Evolutionary conservation across 2,329 filamentous ascomycete genomes (phyloP), one percentile per base, ranked within the genome.

Genomic region (Thielaviopsis euricoi): DNA sequence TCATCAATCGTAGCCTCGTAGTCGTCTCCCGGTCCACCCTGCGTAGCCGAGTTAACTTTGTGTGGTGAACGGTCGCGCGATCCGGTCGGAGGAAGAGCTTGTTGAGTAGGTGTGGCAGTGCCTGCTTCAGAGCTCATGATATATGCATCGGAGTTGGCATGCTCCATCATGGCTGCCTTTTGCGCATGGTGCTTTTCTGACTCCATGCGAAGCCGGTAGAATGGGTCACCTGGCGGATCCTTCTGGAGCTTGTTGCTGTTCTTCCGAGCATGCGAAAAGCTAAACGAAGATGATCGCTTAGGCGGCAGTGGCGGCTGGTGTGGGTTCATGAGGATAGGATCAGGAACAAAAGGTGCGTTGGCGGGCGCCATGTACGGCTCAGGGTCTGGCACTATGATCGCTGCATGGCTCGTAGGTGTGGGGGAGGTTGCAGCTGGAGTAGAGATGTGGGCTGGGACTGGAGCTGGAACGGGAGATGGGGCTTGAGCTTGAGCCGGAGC

Each of bases 231-330:
- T 1, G 79, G 77, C 0, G 76, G 79, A 1, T 79, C 74, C 61
- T 82, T 83, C 64, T 71, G 76, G 40, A 81, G 68, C 64, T 79
- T 82, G 62, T 81, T 80, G 63, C 78, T 82, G n/a, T 71, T 74
- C 58, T 68, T 77, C 54, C 77, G 73, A 9, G 69, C 65, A 37
- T 71, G 68, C 55, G 72, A 69, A 46, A 69, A 67, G 26, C 68
- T 67, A 5, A 64, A 64, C 2, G 67, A 64, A 4, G 64, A 64
- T 2, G 67, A 64, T 3, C 67, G 65, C 15, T 65, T 64, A 25
- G 65, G 60, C 2, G 71, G 65, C 52, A 61, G 64, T 22, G 61
- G 63, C 33, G 62, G 61, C 43, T 64, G 65, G 25, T 64, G 63
- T n/a, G 61, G 60, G 40, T 60, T 56, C 56, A 60, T 60, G 25